These are phyloP conservation scores for Globisporangium heterothallicum DNA, from an alignment of 352 stramenopile species.

Conservation along the genomic window DNA sequence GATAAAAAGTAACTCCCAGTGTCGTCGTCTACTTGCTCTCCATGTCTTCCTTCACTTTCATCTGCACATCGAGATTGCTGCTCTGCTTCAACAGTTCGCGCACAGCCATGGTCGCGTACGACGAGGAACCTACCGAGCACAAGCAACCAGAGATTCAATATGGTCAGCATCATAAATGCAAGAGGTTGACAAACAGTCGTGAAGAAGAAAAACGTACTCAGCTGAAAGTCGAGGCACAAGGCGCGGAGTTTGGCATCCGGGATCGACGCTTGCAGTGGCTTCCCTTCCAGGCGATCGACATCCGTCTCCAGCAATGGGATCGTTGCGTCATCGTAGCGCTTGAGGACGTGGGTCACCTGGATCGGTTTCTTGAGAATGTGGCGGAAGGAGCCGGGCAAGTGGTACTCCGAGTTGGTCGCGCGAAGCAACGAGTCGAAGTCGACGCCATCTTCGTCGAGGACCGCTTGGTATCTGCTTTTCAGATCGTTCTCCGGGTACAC, in stretches of 20 bases:
- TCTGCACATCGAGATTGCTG: conserved; percentile 76
- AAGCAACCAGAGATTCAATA: no score
- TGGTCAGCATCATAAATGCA: no score
- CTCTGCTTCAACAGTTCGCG: conserved; percentile 94
- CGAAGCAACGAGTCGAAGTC: conserved; percentile 34
- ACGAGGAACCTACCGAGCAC: conserved; percentile 61
- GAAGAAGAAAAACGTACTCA: no score
- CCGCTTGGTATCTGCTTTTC: conserved; percentile 38
- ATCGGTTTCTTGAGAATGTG: conserved; percentile 87
- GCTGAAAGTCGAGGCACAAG: no score
- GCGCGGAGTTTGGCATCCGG: neutral
- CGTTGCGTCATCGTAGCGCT: conserved; percentile 83
- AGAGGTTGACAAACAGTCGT: no score
- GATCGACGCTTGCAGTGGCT: neutral
- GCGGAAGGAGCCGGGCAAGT: conserved; percentile 70
- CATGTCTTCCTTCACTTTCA: conserved; percentile 33
- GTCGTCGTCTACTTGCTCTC: no score
- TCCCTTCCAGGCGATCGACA: conserved; percentile 68
- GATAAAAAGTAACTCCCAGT: no score
- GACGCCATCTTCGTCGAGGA: conserved; percentile 52
- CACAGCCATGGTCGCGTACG: conserved; percentile 92
- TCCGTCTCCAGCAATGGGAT: conserved; percentile 89
- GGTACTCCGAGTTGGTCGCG: conserved; percentile 39
- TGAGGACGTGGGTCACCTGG: conserved; percentile 80
- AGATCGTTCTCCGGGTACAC: conserved; percentile 78